Evolutionary conservation across 2,329 filamentous ascomycete genomes (phyloP), one percentile per base, ranked within the genome.

Genomic region (Alternaria viburni): DNA sequence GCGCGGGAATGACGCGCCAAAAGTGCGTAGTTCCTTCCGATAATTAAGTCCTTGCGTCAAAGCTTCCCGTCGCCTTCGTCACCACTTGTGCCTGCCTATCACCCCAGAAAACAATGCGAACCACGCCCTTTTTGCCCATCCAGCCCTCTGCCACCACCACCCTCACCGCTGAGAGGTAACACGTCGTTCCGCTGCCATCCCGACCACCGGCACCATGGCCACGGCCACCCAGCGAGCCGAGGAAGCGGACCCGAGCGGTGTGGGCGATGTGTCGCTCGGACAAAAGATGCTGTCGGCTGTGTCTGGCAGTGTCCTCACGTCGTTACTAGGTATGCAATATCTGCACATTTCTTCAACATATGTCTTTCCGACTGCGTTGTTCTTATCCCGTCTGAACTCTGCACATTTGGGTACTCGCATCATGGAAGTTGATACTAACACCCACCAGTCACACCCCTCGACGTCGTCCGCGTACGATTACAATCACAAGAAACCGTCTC

Each of bases 231-330:
- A 70, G 58, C 61, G 68, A 66, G 79, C 79, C 60, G 80, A 81
- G 59, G 81, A 84, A 43, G 82, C 78, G 54, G 80, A 80, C 57
- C 80, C 83, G 52, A 64, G 62, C 36, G 52, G 64, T 21, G 81
- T 85, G 25, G 81, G 86, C 25, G 89, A 95, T 65, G 93, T 96
- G 68, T 93, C 94, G 6, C 87, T 93, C 21, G 81, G 86, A 12
- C 95, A 98, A 83, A 96, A 95, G 84, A 99, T 99, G 96, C 80
- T 97, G 58, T 97, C 95, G 60, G 96, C 96, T 54, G 92, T 95
- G 69, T 91, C 91, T 58, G 96, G 96, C 63, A 98, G 94, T 81
- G 82, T 99, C 61, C 80, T 98, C 67, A 98, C 95, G 9, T 96
- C 93, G 19, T 81, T 98, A 25, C 86, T 98, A 45, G 60, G 60